These are phyloP conservation scores for Coniosporium tulheliwenetii DNA, from an alignment of 2,329 filamentous ascomycete genomes.

Conservation along the genomic window DNA sequence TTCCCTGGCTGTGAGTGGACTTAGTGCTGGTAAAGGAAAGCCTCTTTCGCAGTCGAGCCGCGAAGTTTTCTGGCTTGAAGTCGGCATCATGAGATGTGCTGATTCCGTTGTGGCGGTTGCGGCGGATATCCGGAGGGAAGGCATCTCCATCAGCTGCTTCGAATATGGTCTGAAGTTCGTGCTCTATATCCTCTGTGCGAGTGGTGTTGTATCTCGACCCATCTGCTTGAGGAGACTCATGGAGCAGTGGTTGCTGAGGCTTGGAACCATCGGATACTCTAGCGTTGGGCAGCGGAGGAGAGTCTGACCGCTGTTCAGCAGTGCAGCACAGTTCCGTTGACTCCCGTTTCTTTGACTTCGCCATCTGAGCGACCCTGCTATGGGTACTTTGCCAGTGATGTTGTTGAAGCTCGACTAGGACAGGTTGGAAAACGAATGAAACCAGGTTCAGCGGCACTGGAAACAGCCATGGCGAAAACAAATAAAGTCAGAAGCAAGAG, in stretches of 20 bases:
- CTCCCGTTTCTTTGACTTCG: too few relatives aligned
- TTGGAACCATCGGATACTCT: not conserved
- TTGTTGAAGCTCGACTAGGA: too few relatives aligned
- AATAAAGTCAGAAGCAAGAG: too few relatives aligned
- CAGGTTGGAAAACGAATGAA: too few relatives aligned
- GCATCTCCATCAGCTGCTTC: not conserved
- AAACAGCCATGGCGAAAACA: too few relatives aligned
- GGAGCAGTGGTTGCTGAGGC: not conserved
- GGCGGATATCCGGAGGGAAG: not conserved
- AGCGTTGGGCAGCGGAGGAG: conserved; percentile 16
- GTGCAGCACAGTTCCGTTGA: conserved; percentile 10
- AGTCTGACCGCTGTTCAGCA: conserved; percentile 12
- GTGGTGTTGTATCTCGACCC: not conserved
- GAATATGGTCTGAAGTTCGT: not conserved
- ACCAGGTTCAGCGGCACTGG: too few relatives aligned
- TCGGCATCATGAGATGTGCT: not conserved
- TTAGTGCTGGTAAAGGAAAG: not conserved
- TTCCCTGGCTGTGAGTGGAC: not conserved
- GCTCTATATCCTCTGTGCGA: not conserved
- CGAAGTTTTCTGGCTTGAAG: not conserved
- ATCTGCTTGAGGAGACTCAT: not conserved
- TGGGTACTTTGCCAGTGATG: too few relatives aligned
- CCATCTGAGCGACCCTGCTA: too few relatives aligned
- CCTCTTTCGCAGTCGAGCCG: not conserved
- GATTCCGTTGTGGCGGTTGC: not conserved